Conservation (phyloP, 163 green algal species). For the Volvox carteri region DNA sequence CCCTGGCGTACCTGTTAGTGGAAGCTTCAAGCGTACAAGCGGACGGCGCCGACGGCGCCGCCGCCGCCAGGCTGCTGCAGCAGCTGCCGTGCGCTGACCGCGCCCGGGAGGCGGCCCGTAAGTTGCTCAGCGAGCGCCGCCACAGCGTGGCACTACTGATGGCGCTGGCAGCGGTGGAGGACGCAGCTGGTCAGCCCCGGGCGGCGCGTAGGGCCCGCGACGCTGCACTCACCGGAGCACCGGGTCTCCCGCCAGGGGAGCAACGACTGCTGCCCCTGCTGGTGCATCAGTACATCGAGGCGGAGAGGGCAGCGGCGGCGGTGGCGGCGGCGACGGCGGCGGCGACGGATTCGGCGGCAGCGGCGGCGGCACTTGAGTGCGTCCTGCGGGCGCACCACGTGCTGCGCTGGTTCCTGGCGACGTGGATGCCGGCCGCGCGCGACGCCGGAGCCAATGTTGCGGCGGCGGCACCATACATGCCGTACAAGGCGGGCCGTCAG, state of each 20-base stretch:
- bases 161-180: constrained; percentile 34
- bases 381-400: constrained; percentile 52
- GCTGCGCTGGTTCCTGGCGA: constrained; percentile 59
- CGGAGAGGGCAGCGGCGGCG: constrained; percentile 57
- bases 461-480: not conserved
- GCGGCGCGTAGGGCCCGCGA: constrained; percentile 38
- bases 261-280: constrained; percentile 60
- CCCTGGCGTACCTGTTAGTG: constrained; percentile 57
- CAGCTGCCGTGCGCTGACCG: constrained; percentile 12
- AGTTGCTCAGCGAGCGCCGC: constrained; percentile 23
- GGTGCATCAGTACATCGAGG: constrained; percentile 68
- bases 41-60: not conserved
- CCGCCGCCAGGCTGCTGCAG: constrained; percentile 6
- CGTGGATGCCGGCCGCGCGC: not conserved
- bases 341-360: not conserved
- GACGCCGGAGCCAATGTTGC: not conserved
- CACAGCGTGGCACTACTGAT: constrained; percentile 7
- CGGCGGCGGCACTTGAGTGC: constrained; percentile 16
- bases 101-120: constrained; percentile 47
- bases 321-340: not conserved
- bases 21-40: constrained; percentile 35
- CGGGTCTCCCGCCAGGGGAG: constrained; percentile 54
- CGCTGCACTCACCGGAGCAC: constrained; percentile 30
- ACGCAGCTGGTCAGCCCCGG: constrained; percentile 40
- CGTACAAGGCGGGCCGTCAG: constrained; percentile 35